Base-by-base conservation (phyloP, 495 filamentous ascomycete genomes). In the Aspergillus sclerotioniger region DNA sequence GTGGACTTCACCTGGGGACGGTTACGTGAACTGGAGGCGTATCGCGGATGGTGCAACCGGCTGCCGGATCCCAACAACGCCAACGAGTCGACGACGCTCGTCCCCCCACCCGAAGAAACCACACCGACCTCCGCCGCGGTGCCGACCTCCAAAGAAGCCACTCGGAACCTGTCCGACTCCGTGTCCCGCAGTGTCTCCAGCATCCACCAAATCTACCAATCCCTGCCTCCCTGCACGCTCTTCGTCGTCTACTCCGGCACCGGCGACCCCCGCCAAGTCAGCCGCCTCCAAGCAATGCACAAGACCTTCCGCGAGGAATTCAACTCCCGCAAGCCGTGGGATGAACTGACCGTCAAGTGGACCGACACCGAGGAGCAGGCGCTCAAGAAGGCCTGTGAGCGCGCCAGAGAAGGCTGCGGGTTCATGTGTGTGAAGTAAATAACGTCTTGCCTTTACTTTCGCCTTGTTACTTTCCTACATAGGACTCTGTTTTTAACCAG, bases 1-100 rank as follows among this genome's bases (percentile, higher is more conserved):
- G 87, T 95, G 16, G 91, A 96, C 60, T 92, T 98, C 64, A 84
- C 90, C 10, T 98, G 91, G 86, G 93, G 84, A 3, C 84, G 94
- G 50, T 80, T 98, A 61, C 87, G 91, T 33, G 90, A 91, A 63
- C 81, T 98, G 3, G 95, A 97, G 70, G 77, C 84, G 32, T 69
- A 86, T 13, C 85, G 90, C 25, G 90, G 90, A 1, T 96, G 91
- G 91, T 91, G 87, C 82, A 92, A 88, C 58, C 69, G 72, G 0
- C 61, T 72, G n/a, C 72, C 76, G 0, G 73, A 79, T 48, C 70
- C 74, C 2, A 76, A 78, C 43, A 71, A 74, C 21, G 74, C 82
- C 51, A 75, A 82, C 17, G 76, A 81, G 21, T 84, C 84, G 37
- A 75, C 80, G 1, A 62, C 70, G 6, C 71, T 79, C 10, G 20